Conservation (phyloP, 129 eudicot genomes). For the Chrysanthemum seticuspe region DNA sequence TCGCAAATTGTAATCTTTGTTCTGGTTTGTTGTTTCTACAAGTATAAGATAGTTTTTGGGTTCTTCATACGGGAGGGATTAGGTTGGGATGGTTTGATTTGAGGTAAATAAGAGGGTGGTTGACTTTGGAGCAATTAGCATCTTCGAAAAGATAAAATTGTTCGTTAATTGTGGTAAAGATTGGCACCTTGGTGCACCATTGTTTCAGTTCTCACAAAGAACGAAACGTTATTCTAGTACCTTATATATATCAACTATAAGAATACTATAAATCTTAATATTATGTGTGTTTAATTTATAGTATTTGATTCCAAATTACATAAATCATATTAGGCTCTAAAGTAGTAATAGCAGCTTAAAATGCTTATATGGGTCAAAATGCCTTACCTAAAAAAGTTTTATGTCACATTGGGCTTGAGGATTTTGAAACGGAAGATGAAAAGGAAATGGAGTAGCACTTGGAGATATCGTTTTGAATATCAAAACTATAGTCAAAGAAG, state of each 20-base stretch:
- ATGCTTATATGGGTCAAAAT: too few relatives aligned
- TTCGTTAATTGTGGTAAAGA: neutral
- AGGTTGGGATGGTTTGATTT: constrained; percentile 6
- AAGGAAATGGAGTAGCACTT: neutral
- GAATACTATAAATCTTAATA: too few relatives aligned
- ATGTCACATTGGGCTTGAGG: neutral
- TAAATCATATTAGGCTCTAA: too few relatives aligned
- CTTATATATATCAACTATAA: too few relatives aligned
- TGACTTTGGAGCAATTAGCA: constrained; percentile 24
- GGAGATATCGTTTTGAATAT: neutral
- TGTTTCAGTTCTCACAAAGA: too few relatives aligned
- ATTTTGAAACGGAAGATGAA: neutral
- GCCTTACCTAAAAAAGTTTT: too few relatives aligned
- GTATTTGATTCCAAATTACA: too few relatives aligned
- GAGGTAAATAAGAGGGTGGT: constrained; percentile 20
- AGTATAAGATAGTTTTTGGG: constrained; percentile 13
- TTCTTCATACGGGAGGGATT: constrained; percentile 4
- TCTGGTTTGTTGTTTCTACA: neutral
- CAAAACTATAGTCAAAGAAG: neutral
- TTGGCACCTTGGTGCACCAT: too few relatives aligned
- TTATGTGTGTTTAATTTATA: too few relatives aligned
- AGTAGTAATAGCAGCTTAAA: too few relatives aligned
- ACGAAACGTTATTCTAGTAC: too few relatives aligned
- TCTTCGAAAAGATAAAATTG: neutral
- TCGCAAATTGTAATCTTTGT: neutral